Conservation (phyloP, 768 basidiomycete species). For the Cystofilobasidium capitatum region DNA sequence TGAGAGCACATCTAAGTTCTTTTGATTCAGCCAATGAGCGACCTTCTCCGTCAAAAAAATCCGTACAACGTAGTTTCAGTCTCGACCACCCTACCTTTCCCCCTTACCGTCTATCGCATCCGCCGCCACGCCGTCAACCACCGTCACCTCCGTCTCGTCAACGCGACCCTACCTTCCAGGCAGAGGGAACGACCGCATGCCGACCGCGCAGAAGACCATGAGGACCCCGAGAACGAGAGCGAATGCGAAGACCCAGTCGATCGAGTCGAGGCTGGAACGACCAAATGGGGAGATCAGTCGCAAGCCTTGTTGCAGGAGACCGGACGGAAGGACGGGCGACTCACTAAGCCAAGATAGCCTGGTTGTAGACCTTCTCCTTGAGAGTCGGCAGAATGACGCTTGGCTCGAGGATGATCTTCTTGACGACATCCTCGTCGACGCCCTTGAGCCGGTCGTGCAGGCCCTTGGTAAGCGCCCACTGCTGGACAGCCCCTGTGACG, state of each 20-base stretch:
- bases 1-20: no score
- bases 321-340: not conserved
- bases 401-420: not conserved
- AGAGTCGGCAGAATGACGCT: not conserved
- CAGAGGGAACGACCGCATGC: slow-evolving; percentile 1
- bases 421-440: not conserved
- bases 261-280: slow-evolving; percentile 26
- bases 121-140: no score
- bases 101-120: no score
- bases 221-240: not conserved
- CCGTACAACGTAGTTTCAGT: no score
- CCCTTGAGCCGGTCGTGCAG: not conserved
- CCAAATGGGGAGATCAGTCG: not conserved
- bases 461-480: slow-evolving; percentile 28
- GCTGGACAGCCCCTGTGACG: slow-evolving; percentile 35
- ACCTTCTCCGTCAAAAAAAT: no score
- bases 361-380: not conserved
- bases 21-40: no score
- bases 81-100: no score
- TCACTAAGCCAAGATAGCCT: not conserved
- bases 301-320: not conserved
- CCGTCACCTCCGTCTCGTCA: no score
- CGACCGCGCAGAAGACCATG: slow-evolving; percentile 6
- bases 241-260: slow-evolving; percentile 20
- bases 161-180: slow-evolving; percentile 8